Conservation (phyloP, 169 alveolate species). For the Plasmodium vivax region DNA sequence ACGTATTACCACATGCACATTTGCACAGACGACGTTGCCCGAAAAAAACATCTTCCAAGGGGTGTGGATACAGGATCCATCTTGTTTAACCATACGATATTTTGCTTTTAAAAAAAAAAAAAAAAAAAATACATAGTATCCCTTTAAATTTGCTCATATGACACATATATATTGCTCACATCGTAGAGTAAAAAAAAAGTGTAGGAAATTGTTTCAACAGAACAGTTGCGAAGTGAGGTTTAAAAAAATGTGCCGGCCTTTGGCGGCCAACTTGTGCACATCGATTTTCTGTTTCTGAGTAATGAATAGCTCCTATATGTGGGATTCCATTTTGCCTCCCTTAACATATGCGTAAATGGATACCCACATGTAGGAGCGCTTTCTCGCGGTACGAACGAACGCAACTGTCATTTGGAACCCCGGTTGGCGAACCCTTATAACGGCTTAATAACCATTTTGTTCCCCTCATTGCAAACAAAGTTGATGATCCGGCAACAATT, state of each 20-base stretch:
- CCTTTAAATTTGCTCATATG: no score
- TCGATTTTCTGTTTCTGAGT: background rate
- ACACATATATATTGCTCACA: no score
- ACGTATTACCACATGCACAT: background rate
- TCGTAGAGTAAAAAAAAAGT: background rate
- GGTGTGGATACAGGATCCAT: background rate
- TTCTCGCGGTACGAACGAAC: background rate
- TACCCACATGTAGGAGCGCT: background rate
- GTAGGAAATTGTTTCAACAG: background rate
- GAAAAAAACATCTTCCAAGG: background rate
- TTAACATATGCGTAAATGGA: background rate
- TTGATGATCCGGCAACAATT: background rate
- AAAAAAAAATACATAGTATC: no score
- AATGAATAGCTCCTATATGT: background rate
- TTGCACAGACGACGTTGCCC: background rate
- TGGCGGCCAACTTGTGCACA: background rate
- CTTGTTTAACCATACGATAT: background rate
- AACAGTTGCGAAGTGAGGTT: background rate
- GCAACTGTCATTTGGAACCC: background rate
- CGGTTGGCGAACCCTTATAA: background rate
- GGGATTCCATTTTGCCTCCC: background rate
- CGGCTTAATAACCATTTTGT: background rate
- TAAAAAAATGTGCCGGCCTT: background rate
- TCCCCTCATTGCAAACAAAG: background rate
- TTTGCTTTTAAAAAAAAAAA: background rate